phyloP scores from a whole-genome alignment of 441 rosid species.

The Rhodomyrtus psidioides region DNA sequence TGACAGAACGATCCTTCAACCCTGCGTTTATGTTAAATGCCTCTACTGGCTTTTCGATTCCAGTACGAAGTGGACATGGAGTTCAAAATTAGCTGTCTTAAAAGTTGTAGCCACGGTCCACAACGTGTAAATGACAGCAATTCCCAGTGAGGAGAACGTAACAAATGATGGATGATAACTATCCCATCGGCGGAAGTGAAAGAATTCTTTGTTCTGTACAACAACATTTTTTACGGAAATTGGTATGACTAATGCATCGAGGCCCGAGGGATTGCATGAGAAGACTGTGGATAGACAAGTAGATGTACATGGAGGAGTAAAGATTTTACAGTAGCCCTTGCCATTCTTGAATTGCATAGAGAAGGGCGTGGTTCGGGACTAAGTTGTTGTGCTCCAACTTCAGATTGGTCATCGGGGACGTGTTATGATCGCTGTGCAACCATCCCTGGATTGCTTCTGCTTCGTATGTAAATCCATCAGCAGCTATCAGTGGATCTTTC shows the following conservation, averaged over 20 bases:
- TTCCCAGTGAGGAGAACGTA: background rate
- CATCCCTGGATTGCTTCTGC: constrained; percentile 85
- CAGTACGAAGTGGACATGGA: background rate
- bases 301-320: background rate
- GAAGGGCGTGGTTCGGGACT: constrained; percentile 78
- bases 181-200: background rate
- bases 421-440: constrained; percentile 67
- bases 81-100: background rate
- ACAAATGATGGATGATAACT: background rate
- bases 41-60: background rate
- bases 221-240: background rate
- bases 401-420: constrained; percentile 93
- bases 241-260: background rate
- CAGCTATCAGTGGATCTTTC: constrained; percentile 87
- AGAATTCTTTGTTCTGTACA: background rate
- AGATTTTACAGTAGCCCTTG: constrained; percentile 36
- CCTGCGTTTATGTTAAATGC: background rate
- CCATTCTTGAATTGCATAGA: constrained; percentile 82
- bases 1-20: background rate
- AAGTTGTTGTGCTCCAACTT: constrained; percentile 60
- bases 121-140: background rate
- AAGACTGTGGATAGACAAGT: background rate
- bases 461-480: constrained; percentile 90
- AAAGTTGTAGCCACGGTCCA: background rate
- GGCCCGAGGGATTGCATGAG: background rate